Percentiles rank a stretch among this genome's conserved stretches.
Evolutionary conservation across 2,329 filamentous ascomycete species (phyloP).

Genomic region (Sporothrix curviconia): DNA sequence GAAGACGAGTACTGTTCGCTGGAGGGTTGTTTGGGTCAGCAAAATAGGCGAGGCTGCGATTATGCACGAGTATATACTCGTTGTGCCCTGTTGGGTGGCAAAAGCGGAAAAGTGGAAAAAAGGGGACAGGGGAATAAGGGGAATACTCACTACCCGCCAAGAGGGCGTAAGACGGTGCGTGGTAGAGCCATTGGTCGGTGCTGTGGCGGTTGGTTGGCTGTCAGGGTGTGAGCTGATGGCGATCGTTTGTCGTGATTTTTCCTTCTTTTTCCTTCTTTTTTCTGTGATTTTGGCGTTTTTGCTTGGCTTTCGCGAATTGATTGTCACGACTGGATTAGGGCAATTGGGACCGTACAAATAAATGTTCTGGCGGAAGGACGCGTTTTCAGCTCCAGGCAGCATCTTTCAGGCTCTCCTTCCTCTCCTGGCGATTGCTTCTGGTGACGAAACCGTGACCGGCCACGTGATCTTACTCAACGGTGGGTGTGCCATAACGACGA

Average conservation of each 20-base stretch:
- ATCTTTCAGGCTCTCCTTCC: background rate
- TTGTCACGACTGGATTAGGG: too few relatives aligned
- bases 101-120: background rate
- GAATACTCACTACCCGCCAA: slow-evolving; percentile 13
- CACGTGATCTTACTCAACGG: background rate
- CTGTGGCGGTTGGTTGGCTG: too few relatives aligned
- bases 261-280: background rate
- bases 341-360: background rate
- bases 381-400: background rate
- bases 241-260: background rate
- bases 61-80: background rate
- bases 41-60: background rate
- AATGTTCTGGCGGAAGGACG: too few relatives aligned
- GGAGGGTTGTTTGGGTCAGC: background rate
- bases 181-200: background rate
- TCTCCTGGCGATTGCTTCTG: background rate
- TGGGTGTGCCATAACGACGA: background rate
- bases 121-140: background rate
- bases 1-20: slow-evolving; percentile 42
- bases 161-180: slow-evolving; percentile 10
- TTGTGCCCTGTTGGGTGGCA: background rate
- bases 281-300: too few relatives aligned
- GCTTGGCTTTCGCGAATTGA: background rate
- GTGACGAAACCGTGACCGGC: background rate
- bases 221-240: background rate